phyloP scores from a whole-genome alignment of 148 eudicot species.

The Polygonum maritimum region DNA sequence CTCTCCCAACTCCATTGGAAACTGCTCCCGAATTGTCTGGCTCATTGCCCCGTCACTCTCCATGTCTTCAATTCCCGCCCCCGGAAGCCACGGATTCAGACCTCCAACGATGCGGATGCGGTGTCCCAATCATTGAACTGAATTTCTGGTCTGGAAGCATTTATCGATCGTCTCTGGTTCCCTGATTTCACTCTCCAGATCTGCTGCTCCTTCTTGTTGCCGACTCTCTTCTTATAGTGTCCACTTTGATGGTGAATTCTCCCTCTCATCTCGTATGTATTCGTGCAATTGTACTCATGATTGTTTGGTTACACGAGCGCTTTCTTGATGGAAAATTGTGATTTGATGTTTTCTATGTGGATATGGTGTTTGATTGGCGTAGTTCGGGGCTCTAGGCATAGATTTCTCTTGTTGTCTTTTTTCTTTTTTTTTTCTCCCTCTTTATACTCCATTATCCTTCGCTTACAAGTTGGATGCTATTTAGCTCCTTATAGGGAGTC shows the following conservation, averaged over 20 bases:
- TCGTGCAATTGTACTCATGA: neutral
- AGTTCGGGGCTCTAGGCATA: neutral
- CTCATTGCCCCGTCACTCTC: neutral
- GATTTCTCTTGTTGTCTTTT: neutral
- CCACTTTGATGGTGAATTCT: slow-evolving; percentile 1
- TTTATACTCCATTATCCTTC: neutral
- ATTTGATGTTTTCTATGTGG: neutral
- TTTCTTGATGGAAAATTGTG: neutral
- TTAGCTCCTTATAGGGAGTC: neutral
- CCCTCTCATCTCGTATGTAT: neutral
- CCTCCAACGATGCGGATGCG: neutral
- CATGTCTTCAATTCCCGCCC: neutral
- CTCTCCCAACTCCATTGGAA: neutral
- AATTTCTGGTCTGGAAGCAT: neutral
- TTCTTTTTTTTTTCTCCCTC: neutral
- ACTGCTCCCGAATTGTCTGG: neutral
- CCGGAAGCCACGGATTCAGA: neutral
- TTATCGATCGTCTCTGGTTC: neutral
- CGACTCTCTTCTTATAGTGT: neutral
- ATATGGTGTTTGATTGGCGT: neutral
- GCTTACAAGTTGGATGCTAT: neutral
- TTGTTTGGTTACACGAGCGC: neutral
- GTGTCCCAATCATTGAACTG: neutral
- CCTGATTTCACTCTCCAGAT: neutral
- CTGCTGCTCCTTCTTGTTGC: neutral